These are phyloP conservation scores for Omphalotus guepiniiformis DNA, from an alignment of 768 basidiomycete genomes.

Conservation along the genomic window DNA sequence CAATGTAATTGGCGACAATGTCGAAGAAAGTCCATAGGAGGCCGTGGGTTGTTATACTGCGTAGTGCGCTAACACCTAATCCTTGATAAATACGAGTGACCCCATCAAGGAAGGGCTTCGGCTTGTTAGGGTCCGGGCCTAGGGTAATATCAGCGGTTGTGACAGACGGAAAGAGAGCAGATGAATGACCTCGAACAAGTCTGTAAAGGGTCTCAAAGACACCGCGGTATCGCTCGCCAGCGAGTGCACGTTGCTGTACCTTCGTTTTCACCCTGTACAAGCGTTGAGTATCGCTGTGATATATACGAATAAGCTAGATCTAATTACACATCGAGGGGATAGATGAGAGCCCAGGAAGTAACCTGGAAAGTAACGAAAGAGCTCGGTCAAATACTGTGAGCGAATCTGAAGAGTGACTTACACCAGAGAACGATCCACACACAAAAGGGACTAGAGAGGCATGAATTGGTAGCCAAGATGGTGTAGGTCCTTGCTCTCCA, in stretches of 20 bases:
- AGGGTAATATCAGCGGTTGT: constrained; percentile 2
- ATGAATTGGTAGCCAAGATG: constrained; percentile 84
- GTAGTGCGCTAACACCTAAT: constrained; percentile 86
- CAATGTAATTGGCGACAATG: constrained; percentile 69
- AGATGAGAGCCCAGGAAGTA: constrained; percentile 85
- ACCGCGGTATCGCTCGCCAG: constrained; percentile 70
- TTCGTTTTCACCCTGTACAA: constrained; percentile 81
- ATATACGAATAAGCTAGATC: neutral
- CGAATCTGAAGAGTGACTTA: constrained; percentile 32
- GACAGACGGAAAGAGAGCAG: neutral
- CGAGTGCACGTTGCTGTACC: constrained; percentile 88
- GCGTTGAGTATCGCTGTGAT: constrained; percentile 5
- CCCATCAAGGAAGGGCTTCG: constrained; percentile 73
- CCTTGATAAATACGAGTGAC: constrained; percentile 87
- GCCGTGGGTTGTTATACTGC: constrained; percentile 92
- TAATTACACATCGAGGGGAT: constrained; percentile 88
- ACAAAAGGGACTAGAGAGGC: constrained; percentile 80
- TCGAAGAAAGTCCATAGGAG: constrained; percentile 94
- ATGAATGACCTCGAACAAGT: constrained; percentile 66
- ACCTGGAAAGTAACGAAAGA: constrained; percentile 35
- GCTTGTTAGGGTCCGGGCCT: constrained; percentile 79
- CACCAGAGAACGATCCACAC: constrained; percentile 88
- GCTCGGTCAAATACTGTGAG: constrained; percentile 26
- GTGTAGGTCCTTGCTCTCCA: constrained; percentile 78
- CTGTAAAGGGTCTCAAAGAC: constrained; percentile 71